phyloP scores from a whole-genome alignment of 805 yeast species.

The Alloascoidea africana region DNA sequence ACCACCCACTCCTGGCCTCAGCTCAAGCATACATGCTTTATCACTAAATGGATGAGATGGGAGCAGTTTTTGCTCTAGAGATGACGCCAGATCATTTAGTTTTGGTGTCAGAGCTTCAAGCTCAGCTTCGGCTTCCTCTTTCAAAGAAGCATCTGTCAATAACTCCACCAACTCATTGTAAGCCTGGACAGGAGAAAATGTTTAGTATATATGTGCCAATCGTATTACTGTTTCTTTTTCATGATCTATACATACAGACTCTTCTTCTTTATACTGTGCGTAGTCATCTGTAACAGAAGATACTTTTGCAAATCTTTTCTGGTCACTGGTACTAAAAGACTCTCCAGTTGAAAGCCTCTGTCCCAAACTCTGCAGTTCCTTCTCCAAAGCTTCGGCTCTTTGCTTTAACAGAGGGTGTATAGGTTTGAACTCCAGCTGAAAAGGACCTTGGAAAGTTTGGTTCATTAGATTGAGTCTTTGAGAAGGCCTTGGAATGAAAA shows the following conservation, averaged over 20 bases:
- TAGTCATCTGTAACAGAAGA: conserved; percentile 27
- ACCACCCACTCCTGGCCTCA: conserved; percentile 95
- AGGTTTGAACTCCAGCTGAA: conserved; percentile 3
- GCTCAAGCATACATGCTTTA: conserved; percentile 63
- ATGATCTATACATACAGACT: conserved; percentile 6
- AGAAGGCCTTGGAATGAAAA: too few relatives aligned
- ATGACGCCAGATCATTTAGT: conserved; percentile 24
- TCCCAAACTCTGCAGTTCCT: conserved; percentile 28
- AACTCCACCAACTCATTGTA: conserved; percentile 28
- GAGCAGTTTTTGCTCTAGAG: conserved; percentile 41
- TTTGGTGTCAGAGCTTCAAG: conserved; percentile 29
- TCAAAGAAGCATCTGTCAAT: conserved; percentile 29
- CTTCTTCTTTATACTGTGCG: conserved; percentile 20
- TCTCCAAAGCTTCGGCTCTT: conserved; percentile 26
- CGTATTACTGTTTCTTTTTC: conserved; percentile 20
- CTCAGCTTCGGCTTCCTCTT: conserved; percentile 50
- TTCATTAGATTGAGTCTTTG: too few relatives aligned
- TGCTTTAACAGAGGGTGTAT: conserved; percentile 36
- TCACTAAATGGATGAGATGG: conserved; percentile 72
- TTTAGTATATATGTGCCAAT: conserved; percentile 15
- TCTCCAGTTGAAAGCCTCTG: conserved; percentile 24
- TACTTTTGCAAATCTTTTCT: conserved; percentile 31
- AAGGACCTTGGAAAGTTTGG: too few relatives aligned
- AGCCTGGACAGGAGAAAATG: conserved; percentile 6
- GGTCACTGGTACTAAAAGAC: conserved; percentile 29